Base-by-base conservation (phyloP, 2,329 filamentous ascomycete genomes). In the Daldinia eschscholtzii region DNA sequence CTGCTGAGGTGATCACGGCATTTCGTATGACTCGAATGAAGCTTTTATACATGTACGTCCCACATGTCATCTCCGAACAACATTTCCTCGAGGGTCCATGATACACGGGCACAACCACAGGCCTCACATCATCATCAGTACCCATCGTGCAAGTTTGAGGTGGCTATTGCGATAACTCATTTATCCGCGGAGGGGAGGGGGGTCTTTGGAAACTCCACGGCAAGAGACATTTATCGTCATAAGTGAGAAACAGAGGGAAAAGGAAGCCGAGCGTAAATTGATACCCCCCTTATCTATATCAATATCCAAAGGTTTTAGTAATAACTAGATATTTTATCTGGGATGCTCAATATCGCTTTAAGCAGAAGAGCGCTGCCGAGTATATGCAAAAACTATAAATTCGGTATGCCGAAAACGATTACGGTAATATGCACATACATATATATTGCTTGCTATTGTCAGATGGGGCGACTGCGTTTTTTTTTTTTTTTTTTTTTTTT, bases 61-160 rank as follows among this genome's bases (percentile, higher is more conserved):
- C 66, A 70, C 61, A 65, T 65, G 62, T 67, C 71, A 73, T 66
- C 66, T 72, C 64, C 62, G 65, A 68, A 58, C 64, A 63, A 63
- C 66, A 68, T 65, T 64, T 59, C 68, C 64, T 71, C 64, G 65
- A 68, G 52, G 56, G 57, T 50, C 18, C 20, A 33, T 10, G 70
- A 63, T 65, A 67, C 67, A 70, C 70, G 44, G 26, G 35, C 61
- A 37, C 58, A 50, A 52, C 62, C 64, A 70, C 48, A 62, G 61
- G 20, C 53, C 65, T 65, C 57, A 61, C 60, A 57, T 67, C 52
- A 57, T 67, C 52, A 62, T 55, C 46, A 48, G 42, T 60, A 18
- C 13, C 39, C 44, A 48, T 59, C 35, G 33, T 44, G 53, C 46
- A 48, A 53, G 58, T 61, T 55, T 26, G 53, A 42, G 56, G n/a